Conservation (phyloP, 2,329 filamentous ascomycete genomes). For the Aspergillus tamarii region DNA sequence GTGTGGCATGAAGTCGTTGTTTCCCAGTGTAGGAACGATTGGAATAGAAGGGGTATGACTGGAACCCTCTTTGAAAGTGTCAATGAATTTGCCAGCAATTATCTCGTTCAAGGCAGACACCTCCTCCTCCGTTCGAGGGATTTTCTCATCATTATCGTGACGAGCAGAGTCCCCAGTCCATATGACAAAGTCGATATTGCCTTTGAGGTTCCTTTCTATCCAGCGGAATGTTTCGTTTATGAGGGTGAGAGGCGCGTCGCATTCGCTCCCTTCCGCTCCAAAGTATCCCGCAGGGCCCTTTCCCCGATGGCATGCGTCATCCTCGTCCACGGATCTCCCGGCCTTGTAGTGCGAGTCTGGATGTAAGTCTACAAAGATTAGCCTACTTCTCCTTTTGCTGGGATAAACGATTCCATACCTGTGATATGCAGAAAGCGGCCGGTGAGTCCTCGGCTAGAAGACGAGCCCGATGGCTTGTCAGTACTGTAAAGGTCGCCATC, state of each 20-base stretch:
- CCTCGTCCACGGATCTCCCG: slow-evolving; percentile 66
- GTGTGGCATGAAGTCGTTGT: slow-evolving; percentile 97
- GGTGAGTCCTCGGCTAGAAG: slow-evolving; percentile 21
- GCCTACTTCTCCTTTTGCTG: slow-evolving; percentile 22
- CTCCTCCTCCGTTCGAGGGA: slow-evolving; percentile 74
- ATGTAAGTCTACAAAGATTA: slow-evolving; percentile 71
- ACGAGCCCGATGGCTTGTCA: slow-evolving; percentile 5
- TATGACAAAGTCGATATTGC: slow-evolving; percentile 83
- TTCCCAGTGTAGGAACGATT: slow-evolving; percentile 87
- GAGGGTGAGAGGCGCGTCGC: slow-evolving; percentile 80
- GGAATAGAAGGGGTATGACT: slow-evolving; percentile 70
- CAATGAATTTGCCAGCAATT: slow-evolving; percentile 74
- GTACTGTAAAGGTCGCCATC: slow-evolving; percentile 10
- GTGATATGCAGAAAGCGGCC: slow-evolving; percentile 44
- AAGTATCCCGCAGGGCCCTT: slow-evolving; percentile 77
- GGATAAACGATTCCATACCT: slow-evolving; percentile 42
- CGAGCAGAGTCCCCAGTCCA: slow-evolving; percentile 92
- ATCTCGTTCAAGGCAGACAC: slow-evolving; percentile 77
- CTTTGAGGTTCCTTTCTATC: slow-evolving; percentile 76
- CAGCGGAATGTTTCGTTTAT: slow-evolving; percentile 89
- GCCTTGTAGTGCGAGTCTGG: slow-evolving; percentile 85
- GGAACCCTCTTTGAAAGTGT: slow-evolving; percentile 67
- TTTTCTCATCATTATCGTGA: slow-evolving; percentile 82
- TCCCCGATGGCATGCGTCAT: slow-evolving; percentile 77
- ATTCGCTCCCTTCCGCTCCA: slow-evolving; percentile 84